Percentiles rank a stretch among this genome's conserved stretches.
These are phyloP conservation scores for Baorangia bicolor DNA, from an alignment of 768 basidiomycete genomes.

Conservation along the genomic window DNA sequence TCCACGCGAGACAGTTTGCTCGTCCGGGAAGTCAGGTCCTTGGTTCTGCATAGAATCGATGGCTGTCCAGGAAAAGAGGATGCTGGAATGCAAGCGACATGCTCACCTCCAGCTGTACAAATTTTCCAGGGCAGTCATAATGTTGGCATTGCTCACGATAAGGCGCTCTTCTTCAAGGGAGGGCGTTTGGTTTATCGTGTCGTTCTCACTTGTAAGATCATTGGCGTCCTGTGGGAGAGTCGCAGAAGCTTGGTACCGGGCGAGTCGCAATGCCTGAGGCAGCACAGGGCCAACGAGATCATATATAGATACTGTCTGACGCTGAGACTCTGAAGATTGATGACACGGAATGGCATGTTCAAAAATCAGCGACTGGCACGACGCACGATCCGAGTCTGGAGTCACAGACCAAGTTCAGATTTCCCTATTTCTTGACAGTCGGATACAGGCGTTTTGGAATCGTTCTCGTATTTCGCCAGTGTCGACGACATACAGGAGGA, in stretches of 20 bases:
- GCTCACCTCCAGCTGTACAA: slow-evolving; percentile 41
- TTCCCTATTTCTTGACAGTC: no score
- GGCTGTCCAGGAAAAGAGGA: neutral
- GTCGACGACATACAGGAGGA: no score
- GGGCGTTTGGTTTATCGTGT: slow-evolving; percentile 15
- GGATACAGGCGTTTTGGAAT: no score
- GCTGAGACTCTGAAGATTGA: no score
- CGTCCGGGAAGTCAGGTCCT: slow-evolving; percentile 31
- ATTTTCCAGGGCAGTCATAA: slow-evolving; percentile 31
- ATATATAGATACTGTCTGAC: no score
- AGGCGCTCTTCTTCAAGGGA: slow-evolving; percentile 21
- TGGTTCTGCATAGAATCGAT: slow-evolving; percentile 10
- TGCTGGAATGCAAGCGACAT: neutral
- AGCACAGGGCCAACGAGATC: slow-evolving; percentile 29
- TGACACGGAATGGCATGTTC: no score
- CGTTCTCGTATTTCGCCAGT: no score
- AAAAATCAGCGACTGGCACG: no score
- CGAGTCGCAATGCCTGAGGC: slow-evolving; percentile 25
- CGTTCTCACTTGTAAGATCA: slow-evolving; percentile 6
- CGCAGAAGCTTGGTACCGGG: neutral
- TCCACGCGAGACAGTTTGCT: slow-evolving; percentile 33
- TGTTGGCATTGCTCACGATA: slow-evolving; percentile 23
- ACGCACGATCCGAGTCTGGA: no score
- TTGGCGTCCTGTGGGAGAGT: neutral
- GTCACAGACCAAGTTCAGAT: no score